Base-by-base conservation (phyloP, 495 filamentous ascomycete species). In the Collariella sp. region DNA sequence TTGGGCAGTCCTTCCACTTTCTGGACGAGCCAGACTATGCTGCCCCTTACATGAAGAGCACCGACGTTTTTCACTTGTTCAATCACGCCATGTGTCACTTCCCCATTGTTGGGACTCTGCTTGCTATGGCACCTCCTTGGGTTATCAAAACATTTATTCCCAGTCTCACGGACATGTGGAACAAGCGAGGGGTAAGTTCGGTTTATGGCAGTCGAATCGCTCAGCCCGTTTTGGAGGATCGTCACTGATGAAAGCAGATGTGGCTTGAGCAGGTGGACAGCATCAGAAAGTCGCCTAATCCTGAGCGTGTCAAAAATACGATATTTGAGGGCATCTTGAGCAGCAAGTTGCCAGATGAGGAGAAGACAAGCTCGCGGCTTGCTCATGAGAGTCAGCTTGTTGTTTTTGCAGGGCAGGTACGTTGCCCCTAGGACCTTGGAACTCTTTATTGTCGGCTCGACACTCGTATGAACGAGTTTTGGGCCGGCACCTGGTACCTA, bases 261-360 rank as follows among this genome's bases (percentile, higher is more conserved):
- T 57, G 54, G 54, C 16, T 57, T 5, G 47, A 57, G 2, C 39
- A 31, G 10, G 47, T 57, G 0, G 19, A 19, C 1, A 19, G 29
- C 2, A 57, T 57, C 26, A 39, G 46, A 13, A n/a, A 18, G 6
- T 49, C 46, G 0, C 29, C 31, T 19, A 26, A 57, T 22, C 26
- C 29, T 11, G 29, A 51, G 5, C 26, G 36, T 2, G 18, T 34
- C 5, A 51, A 57, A 22, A n/a, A 38, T 15, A 57, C 54, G 11
- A 57, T 57, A 29, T 57, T 57, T 19, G 23, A 39, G 16, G 54
- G 54, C 38, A 51, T 57, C 15, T 18, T 57, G 10, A 46, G 19
- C 46, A 46, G 46, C 46, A 22, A 38, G n/a, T 22, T 57, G 0
- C 54, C 47, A 3, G 46, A 26, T 1, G 39, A 50, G 10, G 54